Evolutionary conservation across 305 asterid species (phyloP).

Genomic region (Andrographis paniculata): DNA sequence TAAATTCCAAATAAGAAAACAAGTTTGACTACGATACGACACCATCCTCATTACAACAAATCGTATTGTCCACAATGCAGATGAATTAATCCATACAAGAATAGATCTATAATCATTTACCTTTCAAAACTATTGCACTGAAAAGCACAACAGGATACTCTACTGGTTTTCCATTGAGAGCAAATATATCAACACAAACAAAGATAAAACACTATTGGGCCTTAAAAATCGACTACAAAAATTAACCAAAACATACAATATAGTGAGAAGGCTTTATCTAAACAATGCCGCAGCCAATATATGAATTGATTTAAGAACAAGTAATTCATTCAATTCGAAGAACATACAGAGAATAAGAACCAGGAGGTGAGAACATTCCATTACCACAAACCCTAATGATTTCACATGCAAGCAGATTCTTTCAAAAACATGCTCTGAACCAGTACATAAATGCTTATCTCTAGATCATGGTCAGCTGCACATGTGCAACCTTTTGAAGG

Average conservation of each 20-base stretch:
- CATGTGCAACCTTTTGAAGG: neutral
- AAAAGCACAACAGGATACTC: neutral
- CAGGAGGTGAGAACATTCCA: neutral
- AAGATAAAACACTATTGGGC: no score
- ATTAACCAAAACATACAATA: no score
- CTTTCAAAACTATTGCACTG: neutral
- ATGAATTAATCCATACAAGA: no score
- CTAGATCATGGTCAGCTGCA: neutral
- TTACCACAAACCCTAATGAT: neutral
- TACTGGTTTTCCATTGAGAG: neutral
- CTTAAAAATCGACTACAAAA: no score
- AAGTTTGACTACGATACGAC: neutral
- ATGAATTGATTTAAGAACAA: neutral
- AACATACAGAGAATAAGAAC: neutral
- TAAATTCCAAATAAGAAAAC: neutral
- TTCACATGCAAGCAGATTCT: neutral
- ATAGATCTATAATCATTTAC: no score
- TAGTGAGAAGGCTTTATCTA: neutral
- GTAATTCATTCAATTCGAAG: neutral
- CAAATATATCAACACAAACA: no score
- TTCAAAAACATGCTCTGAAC: neutral
- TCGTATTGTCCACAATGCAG: neutral
- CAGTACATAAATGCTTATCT: neutral
- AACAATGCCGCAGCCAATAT: neutral
- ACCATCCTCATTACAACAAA: neutral